Conservation (phyloP, 208 protist species). For the Trypanosoma theileri region DNA sequence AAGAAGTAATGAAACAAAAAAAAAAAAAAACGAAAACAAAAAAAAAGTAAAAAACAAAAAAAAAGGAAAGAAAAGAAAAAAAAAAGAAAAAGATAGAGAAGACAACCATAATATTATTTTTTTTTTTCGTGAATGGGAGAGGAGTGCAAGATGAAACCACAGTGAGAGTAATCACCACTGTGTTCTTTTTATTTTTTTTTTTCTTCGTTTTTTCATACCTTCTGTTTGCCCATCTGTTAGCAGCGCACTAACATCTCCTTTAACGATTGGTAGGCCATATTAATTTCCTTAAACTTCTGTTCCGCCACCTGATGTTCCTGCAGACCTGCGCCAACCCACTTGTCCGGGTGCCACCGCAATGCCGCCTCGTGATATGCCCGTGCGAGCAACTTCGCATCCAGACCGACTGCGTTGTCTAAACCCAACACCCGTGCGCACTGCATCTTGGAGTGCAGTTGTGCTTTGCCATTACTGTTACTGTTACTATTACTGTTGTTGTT, state of each 20-base stretch:
- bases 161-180: too few relatives aligned
- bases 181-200: too few relatives aligned
- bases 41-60: too few relatives aligned
- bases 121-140: too few relatives aligned
- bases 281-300: constrained; percentile 83
- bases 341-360: constrained; percentile 90
- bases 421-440: constrained; percentile 13
- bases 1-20: too few relatives aligned
- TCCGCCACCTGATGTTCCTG: constrained; percentile 63
- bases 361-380: constrained; percentile 87
- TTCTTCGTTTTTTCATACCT: too few relatives aligned
- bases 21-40: too few relatives aligned
- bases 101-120: too few relatives aligned
- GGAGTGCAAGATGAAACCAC: too few relatives aligned
- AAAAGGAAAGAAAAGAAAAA: too few relatives aligned
- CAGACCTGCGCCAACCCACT: constrained; percentile 60
- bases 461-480: background rate
- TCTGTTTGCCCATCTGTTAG: background rate
- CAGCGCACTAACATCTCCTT: constrained; percentile 36
- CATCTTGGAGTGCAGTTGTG: background rate
- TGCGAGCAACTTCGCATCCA: constrained; percentile 48
- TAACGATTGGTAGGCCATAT: constrained; percentile 68
- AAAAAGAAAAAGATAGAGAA: too few relatives aligned
- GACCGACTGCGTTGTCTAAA: constrained; percentile 18
- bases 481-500: constrained; percentile 7